Percentiles rank a stretch among this genome's conserved stretches.
Evolutionary conservation across 2,329 filamentous ascomycete genomes (phyloP).

Genomic region (Sarocladium kiliense): DNA sequence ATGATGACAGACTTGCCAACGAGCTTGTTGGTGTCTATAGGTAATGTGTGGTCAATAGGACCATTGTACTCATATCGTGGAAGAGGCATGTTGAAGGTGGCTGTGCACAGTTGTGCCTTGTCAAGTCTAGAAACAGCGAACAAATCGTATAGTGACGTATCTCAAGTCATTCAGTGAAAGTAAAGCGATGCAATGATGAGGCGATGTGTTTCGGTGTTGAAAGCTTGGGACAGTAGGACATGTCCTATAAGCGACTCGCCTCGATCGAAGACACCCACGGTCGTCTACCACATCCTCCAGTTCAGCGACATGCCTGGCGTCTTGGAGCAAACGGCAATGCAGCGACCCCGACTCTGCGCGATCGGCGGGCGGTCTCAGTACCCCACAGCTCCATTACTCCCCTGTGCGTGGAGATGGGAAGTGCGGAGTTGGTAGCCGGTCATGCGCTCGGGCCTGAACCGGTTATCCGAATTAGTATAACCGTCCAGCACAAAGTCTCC

Average conservation of each 20-base stretch:
- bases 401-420: too few species aligned
- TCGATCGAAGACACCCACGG: too few species aligned
- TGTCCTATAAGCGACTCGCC: too few species aligned
- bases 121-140: too few species aligned
- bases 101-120: not conserved
- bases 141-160: too few species aligned
- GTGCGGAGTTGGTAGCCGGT: too few species aligned
- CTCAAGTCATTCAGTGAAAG: too few species aligned
- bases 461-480: not conserved
- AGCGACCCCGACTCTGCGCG: not conserved
- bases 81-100: conserved; percentile 7
- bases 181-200: too few species aligned
- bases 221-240: too few species aligned
- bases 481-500: not conserved
- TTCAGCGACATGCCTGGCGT: not conserved
- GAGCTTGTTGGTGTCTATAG: conserved; percentile 29
- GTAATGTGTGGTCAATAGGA: conserved; percentile 27
- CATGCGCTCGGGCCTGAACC: not conserved
- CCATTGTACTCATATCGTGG: conserved; percentile 14
- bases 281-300: too few species aligned
- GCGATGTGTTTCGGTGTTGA: too few species aligned
- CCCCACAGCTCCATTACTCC: not conserved
- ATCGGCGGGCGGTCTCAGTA: not conserved
- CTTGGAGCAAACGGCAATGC: not conserved
- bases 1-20: conserved; percentile 41